Conservation (phyloP, 495 filamentous ascomycete genomes). For the Paragyromitra xinjiangensis region DNA sequence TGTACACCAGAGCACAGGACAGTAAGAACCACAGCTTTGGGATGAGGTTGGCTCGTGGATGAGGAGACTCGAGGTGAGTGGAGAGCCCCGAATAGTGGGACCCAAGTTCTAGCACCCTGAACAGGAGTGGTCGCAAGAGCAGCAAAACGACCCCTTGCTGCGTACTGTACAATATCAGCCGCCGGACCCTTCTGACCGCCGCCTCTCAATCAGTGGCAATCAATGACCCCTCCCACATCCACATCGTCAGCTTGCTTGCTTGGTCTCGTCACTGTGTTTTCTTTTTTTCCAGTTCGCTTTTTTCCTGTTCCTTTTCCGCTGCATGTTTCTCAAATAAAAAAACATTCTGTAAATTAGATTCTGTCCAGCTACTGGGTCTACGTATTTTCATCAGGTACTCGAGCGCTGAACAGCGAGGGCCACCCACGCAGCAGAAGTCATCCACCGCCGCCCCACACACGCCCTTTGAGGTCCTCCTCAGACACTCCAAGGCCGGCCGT, state of each 20-base stretch:
- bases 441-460: slow-evolving; percentile 19
- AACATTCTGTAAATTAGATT: slow-evolving; percentile 32
- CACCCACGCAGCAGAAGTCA: slow-evolving; percentile 13
- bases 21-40: slow-evolving; percentile 42
- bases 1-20: slow-evolving; percentile 9
- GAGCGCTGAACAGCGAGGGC: slow-evolving; percentile 6
- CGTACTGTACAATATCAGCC: slow-evolving; percentile 47
- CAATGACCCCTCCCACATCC: slow-evolving; percentile 45
- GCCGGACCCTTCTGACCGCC: slow-evolving; percentile 45
- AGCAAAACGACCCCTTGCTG: slow-evolving; percentile 46
- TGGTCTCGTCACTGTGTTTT: slow-evolving; percentile 19
- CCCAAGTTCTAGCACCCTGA: slow-evolving; percentile 35
- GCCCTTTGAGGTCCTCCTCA: background rate
- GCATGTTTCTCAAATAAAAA: slow-evolving; percentile 30
- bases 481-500: slow-evolving; percentile 22
- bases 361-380: slow-evolving; percentile 28
- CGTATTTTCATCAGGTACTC: slow-evolving; percentile 32
- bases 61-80: slow-evolving; percentile 32
- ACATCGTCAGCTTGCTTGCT: slow-evolving; percentile 40
- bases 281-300: slow-evolving; percentile 5
- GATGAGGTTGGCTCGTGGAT: slow-evolving; percentile 40
- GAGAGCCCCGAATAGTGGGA: slow-evolving; percentile 26
- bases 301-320: slow-evolving; percentile 30
- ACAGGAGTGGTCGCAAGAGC: slow-evolving; percentile 38
- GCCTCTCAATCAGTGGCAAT: slow-evolving; percentile 49